Evolutionary conservation across 805 yeast species (phyloP).

Genomic region (Sugiyamaella marilandica): DNA sequence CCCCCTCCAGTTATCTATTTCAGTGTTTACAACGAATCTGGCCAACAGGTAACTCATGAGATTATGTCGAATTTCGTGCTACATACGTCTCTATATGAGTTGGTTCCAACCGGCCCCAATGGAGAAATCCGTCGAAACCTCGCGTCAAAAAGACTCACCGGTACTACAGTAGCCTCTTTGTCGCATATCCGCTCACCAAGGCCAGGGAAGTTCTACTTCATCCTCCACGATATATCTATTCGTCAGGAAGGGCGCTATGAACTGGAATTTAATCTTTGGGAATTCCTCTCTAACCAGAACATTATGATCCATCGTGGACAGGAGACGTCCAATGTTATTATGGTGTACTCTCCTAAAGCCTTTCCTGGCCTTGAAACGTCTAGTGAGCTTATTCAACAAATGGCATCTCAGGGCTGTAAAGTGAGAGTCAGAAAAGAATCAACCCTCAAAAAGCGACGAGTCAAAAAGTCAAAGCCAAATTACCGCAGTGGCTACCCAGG

Average conservation of each 20-base stretch:
- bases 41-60: conserved; percentile 31
- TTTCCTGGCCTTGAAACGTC: conserved; percentile 34
- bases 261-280: conserved; percentile 29
- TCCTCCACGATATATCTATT: conserved; percentile 31
- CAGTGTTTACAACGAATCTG: conserved; percentile 16
- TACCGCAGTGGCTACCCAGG: too few relatives aligned
- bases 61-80: conserved; percentile 25
- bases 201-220: conserved; percentile 29
- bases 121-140: conserved; percentile 3
- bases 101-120: conserved; percentile 4
- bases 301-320: conserved; percentile 20
- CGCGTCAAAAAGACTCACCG: conserved; percentile 18
- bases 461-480: background rate
- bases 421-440: conserved; percentile 30
- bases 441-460: background rate
- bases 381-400: conserved; percentile 29
- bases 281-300: conserved; percentile 21
- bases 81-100: conserved; percentile 20
- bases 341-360: conserved; percentile 32
- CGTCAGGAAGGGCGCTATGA: conserved; percentile 33
- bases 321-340: conserved; percentile 22
- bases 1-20: conserved; percentile 33
- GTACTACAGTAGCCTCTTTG: conserved; percentile 24
- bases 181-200: conserved; percentile 25
- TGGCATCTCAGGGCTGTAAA: conserved; percentile 29